Evolutionary conservation across 2,329 filamentous ascomycete genomes (phyloP).

Genomic region (Tricladium varicosporioides): DNA sequence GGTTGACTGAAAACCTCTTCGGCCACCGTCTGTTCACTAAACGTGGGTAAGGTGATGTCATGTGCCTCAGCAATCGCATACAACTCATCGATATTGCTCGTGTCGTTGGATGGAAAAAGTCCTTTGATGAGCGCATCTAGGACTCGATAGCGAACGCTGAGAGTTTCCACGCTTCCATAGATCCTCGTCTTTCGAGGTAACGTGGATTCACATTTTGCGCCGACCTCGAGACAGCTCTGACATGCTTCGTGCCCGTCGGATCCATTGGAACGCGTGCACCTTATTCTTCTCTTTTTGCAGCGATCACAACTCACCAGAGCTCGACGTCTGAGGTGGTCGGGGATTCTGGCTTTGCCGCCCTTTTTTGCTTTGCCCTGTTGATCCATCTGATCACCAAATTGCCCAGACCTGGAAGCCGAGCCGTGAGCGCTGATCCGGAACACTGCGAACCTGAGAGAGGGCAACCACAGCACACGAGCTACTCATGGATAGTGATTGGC

Average conservation of each 20-base stretch:
- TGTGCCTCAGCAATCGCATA: slow-evolving; percentile 40
- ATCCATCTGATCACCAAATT: slow-evolving; percentile 6
- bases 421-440: background rate
- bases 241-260: slow-evolving; percentile 34
- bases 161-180: slow-evolving; percentile 45
- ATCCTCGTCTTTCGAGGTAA: slow-evolving; percentile 44
- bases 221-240: slow-evolving; percentile 39
- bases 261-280: slow-evolving; percentile 32
- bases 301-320: slow-evolving; percentile 38
- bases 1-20: slow-evolving; percentile 28
- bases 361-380: slow-evolving; percentile 24
- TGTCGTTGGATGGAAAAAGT: slow-evolving; percentile 40
- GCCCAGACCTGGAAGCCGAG: background rate
- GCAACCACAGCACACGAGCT: background rate
- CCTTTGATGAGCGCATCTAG: slow-evolving; percentile 42
- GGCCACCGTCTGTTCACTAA: slow-evolving; percentile 24
- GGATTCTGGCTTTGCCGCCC: slow-evolving; percentile 35
- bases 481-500: background rate
- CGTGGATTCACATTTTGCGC: slow-evolving; percentile 41
- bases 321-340: slow-evolving; percentile 35
- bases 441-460: background rate
- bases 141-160: slow-evolving; percentile 42
- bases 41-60: slow-evolving; percentile 38
- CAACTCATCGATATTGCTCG: slow-evolving; percentile 38
- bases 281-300: slow-evolving; percentile 38